Percentiles rank a stretch among this genome's conserved stretches.
phyloP scores from a whole-genome alignment of 2,329 filamentous ascomycete species.

The Gaeumannomyces sp. region DNA sequence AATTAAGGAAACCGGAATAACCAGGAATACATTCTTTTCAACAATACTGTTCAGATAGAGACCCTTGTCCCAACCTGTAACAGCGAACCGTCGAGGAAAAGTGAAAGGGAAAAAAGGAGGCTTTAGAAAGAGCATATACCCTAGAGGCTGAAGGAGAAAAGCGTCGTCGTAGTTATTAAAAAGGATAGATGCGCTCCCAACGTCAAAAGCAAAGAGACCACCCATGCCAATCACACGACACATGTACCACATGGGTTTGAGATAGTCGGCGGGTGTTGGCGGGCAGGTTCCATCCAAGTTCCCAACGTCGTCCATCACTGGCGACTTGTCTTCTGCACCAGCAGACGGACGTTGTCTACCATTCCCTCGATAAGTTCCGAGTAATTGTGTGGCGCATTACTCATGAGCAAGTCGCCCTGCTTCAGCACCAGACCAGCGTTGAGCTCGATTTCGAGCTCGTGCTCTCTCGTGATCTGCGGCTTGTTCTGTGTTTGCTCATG shows the following conservation, averaged over 20 bases:
- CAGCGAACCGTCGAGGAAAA: not conserved
- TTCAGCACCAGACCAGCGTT: conserved; percentile 56
- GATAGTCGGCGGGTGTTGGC: not conserved
- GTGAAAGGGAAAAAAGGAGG: not conserved
- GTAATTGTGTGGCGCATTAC: conserved; percentile 51
- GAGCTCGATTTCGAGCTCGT: conserved; percentile 77
- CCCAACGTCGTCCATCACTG: not conserved
- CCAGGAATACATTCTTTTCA: conserved; percentile 19
- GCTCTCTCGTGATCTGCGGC: conserved; percentile 53
- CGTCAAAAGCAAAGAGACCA: not conserved
- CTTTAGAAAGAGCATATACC: not conserved
- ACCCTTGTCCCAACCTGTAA: not conserved
- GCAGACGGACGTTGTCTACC: conserved; percentile 63
- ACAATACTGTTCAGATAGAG: not conserved
- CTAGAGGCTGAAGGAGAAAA: not conserved
- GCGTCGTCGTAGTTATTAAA: not conserved
- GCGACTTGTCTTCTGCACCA: conserved; percentile 31
- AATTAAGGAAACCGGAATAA: conserved; percentile 2
- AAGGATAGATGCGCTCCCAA: not conserved
- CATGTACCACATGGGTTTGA: not conserved
- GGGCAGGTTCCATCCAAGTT: not conserved
- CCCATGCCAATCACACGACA: not conserved
- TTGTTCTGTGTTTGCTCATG: conserved; percentile 25
- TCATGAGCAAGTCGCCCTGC: conserved; percentile 53
- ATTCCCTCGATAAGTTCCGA: conserved; percentile 65